These are phyloP conservation scores for Fusarium multiceps DNA, from an alignment of 2,329 filamentous ascomycete species.

Conservation along the genomic window DNA sequence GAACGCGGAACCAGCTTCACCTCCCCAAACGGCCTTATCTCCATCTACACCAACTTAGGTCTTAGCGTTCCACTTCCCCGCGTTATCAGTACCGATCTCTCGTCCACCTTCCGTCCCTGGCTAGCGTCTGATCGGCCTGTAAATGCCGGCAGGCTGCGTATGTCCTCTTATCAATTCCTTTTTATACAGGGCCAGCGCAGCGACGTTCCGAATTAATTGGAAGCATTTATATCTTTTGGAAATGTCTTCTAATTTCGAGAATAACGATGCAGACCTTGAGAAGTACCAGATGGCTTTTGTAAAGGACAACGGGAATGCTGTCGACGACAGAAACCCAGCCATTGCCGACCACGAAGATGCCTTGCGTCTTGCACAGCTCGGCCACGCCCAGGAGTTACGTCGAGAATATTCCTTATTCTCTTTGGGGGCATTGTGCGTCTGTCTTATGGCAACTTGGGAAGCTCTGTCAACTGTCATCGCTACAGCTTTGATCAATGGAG, in stretches of 20 bases:
- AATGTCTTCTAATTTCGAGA: background rate
- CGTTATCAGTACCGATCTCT: conserved; percentile 7
- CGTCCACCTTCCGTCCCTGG: background rate
- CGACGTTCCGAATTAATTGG: rapidly evolving
- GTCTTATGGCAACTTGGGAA: conserved; percentile 64
- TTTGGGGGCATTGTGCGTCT: conserved; percentile 57
- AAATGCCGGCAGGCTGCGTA: background rate
- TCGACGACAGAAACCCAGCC: background rate
- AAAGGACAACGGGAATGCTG: conserved; percentile 13
- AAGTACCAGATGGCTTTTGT: background rate
- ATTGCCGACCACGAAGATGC: conserved; percentile 21
- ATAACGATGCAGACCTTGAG: background rate
- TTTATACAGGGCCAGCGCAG: background rate
- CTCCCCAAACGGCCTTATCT: background rate
- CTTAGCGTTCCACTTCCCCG: background rate
- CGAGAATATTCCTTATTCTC: conserved; percentile 56
- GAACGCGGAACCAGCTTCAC: conserved; percentile 15
- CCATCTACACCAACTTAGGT: background rate
- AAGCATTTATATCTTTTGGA: background rate
- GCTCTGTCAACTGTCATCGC: conserved; percentile 59
- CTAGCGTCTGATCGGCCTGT: background rate
- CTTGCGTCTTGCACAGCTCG: conserved; percentile 45
- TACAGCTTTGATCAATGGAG: conserved; percentile 57
- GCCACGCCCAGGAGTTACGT: conserved; percentile 48
- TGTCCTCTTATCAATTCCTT: background rate